Base-by-base conservation (phyloP, 2,329 filamentous ascomycete genomes). In the Arthroderma sp. region DNA sequence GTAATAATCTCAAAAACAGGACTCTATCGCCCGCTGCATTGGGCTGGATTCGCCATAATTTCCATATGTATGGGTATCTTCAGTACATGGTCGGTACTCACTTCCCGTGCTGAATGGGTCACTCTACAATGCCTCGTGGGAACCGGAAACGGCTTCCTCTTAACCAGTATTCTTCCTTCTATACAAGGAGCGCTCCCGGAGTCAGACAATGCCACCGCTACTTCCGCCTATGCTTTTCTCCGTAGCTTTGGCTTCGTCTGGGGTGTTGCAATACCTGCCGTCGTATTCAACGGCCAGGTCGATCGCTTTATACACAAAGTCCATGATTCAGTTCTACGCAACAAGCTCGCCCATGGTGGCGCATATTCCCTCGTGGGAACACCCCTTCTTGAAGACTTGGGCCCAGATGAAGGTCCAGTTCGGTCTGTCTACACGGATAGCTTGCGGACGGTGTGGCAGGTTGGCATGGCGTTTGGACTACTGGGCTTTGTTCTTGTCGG, bases 1-100 rank as follows among this genome's bases (percentile, higher is more conserved):
- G 54, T 65, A 1, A 19, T 72, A 1, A 62, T 75, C 28, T 64
- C 67, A 0, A 63, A 65, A 15, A 64, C 62, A 7, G 72, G 71
- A 0, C 59, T 52, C 2, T 75, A 73, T 56, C 59, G 62, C 6
- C 61, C 63, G 0, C 57, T 69, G 1, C 69, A 71, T 33, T 57
- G 64, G 7, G 51, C 62, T 0, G 67, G 66, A 0, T 71, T 68
- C 37, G 64, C 62, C 2, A 37, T 70, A 8, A 62, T 67, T 1
- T 54, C 62, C 0, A 23, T 68, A 3, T 63, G 61, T 1, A 58
- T 63, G 1, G 71, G 70, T 0, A 56, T 70, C 0, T 64, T 70
- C 17, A 64, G 62, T 0, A 25, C 65, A 0, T 60, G 71, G 0
- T 47, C 65, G 13, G 31, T 19, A 0, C 41, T 56, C 11, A 68